These are phyloP conservation scores for Penicillium hesseltinei DNA, from an alignment of 2,329 filamentous ascomycete species.

Conservation along the genomic window DNA sequence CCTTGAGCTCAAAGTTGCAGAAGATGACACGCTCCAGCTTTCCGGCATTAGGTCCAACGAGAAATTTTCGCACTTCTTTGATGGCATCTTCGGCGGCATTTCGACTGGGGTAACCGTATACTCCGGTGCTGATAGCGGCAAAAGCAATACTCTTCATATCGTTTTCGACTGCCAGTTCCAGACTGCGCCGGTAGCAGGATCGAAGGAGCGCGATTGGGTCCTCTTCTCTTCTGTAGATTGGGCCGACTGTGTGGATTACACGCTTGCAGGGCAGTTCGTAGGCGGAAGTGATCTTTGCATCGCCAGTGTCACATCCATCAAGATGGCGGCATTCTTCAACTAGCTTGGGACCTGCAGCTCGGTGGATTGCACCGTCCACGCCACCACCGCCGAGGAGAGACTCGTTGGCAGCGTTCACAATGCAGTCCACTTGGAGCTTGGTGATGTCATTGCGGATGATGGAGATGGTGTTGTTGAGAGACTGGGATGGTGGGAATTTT, in stretches of 20 bases:
- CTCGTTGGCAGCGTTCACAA: slow-evolving; percentile 89
- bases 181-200: slow-evolving; percentile 67
- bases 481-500: slow-evolving; percentile 46
- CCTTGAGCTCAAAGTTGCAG: slow-evolving; percentile 77
- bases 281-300: slow-evolving; percentile 77
- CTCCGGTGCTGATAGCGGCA: slow-evolving; percentile 77
- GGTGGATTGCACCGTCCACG: slow-evolving; percentile 84
- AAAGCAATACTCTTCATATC: slow-evolving; percentile 75
- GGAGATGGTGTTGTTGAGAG: slow-evolving; percentile 56
- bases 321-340: slow-evolving; percentile 69
- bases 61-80: slow-evolving; percentile 56
- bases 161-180: slow-evolving; percentile 69
- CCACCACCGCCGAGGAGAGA: slow-evolving; percentile 82
- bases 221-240: slow-evolving; percentile 59
- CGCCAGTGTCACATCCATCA: slow-evolving; percentile 71
- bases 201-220: slow-evolving; percentile 47
- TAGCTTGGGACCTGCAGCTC: slow-evolving; percentile 70
- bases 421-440: slow-evolving; percentile 70
- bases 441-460: slow-evolving; percentile 80
- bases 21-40: slow-evolving; percentile 74
- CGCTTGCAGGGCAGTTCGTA: slow-evolving; percentile 73
- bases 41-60: slow-evolving; percentile 44
- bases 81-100: slow-evolving; percentile 73
- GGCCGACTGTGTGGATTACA: slow-evolving; percentile 89
- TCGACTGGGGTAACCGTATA: slow-evolving; percentile 80